Conservation (phyloP, 2,329 filamentous ascomycete species). For the Sporothrix brasiliensis region DNA sequence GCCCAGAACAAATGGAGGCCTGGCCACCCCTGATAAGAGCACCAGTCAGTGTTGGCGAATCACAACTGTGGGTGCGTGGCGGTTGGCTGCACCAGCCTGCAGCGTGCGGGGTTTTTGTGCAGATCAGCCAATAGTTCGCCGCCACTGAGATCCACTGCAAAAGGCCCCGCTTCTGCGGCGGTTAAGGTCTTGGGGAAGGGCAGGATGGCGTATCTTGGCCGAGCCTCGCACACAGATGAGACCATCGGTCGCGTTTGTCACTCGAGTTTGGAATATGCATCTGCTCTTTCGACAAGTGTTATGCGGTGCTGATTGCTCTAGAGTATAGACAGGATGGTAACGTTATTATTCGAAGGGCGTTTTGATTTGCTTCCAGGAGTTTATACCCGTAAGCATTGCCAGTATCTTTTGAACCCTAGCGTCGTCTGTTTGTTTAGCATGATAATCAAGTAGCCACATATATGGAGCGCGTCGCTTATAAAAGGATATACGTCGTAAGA, state of each 20-base stretch:
- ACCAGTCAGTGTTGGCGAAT: conserved; percentile 26
- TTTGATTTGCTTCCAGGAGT: no score
- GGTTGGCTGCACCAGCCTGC: conserved; percentile 29
- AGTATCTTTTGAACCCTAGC: no score
- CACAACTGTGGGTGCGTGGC: conserved; percentile 23
- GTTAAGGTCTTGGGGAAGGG: conserved; percentile 2
- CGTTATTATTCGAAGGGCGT: no score
- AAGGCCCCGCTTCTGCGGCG: conserved; percentile 31
- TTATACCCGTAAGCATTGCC: no score
- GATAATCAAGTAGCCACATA: no score
- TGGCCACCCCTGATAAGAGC: conserved; percentile 27
- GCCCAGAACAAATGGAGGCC: background rate
- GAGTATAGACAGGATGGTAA: no score
- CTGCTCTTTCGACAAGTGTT: no score
- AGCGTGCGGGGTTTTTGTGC: conserved; percentile 27
- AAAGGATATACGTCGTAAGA: no score
- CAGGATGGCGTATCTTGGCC: background rate
- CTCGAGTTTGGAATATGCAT: background rate
- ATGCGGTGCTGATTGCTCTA: no score
- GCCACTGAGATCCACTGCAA: conserved; percentile 24
- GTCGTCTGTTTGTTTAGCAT: no score
- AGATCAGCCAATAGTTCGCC: conserved; percentile 29
- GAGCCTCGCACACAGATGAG: background rate
- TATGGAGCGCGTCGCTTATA: no score
- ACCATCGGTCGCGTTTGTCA: background rate